Conservation (phyloP, 129 eudicot genomes). For the Helianthus annuus region HanXRQr2.0-SUNRISE NC_035436.2:153496595-153497094, state of each 20-base stretch:
- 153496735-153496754: too few relatives aligned
- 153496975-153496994: conserved; percentile 10
- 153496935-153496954: conserved; percentile 16
- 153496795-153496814: too few relatives aligned
- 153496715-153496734: too few relatives aligned
- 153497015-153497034: conserved; percentile 7
- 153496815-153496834: too few relatives aligned
- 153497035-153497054: conserved; percentile 9
- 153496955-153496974: conserved; percentile 11
- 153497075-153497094: conserved; percentile 22
- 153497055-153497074: neutral
- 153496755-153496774: too few relatives aligned
- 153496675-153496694: too few relatives aligned
- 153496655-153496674: too few relatives aligned
- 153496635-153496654: too few relatives aligned
- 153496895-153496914: conserved; percentile 8
- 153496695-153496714: too few relatives aligned
- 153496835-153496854: too few relatives aligned
- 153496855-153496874: too few relatives aligned
- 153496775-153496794: too few relatives aligned
- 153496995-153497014: conserved; percentile 13
- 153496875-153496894: conserved; percentile 5
- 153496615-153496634: neutral
- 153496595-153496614: neutral
- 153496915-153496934: conserved; percentile 13